Evolutionary conservation across 2,329 filamentous ascomycete species (phyloP).

Genomic region (Ceratocystis destructans): DNA sequence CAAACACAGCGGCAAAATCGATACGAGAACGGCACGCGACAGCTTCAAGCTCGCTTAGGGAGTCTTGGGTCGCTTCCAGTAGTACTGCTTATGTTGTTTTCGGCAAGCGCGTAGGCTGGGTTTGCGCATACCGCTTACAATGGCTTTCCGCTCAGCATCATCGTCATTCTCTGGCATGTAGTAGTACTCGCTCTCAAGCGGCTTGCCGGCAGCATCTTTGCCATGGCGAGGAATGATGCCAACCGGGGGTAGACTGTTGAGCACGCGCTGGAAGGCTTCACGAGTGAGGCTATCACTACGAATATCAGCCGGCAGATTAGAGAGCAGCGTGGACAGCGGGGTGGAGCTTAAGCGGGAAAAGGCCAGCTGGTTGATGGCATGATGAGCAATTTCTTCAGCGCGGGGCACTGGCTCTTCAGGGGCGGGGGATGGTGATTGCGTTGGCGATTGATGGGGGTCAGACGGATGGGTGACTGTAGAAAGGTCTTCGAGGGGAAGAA

Average conservation of each 20-base stretch:
- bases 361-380: conserved; percentile 87
- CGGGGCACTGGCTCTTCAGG: conserved; percentile 16
- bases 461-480: background rate
- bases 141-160: conserved; percentile 63
- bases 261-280: conserved; percentile 52
- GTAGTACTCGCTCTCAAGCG: conserved; percentile 92
- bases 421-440: conserved; percentile 1
- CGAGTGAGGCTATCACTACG: conserved; percentile 42
- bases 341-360: conserved; percentile 87
- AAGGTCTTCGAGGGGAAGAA: conserved; percentile 4
- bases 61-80: conserved; percentile 51
- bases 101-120: conserved; percentile 78
- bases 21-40: background rate
- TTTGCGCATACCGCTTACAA: conserved; percentile 75
- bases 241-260: conserved; percentile 64
- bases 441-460: background rate
- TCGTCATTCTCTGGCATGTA: conserved; percentile 80
- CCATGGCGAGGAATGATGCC: conserved; percentile 81
- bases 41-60: conserved; percentile 30
- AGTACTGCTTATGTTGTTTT: conserved; percentile 88
- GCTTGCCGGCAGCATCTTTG: conserved; percentile 89
- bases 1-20: background rate
- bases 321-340: conserved; percentile 77
- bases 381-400: conserved; percentile 50
- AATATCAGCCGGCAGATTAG: conserved; percentile 60